Evolutionary conservation across 495 filamentous ascomycete species (phyloP).

Genomic region (Aspergillus haitiensis): DNA sequence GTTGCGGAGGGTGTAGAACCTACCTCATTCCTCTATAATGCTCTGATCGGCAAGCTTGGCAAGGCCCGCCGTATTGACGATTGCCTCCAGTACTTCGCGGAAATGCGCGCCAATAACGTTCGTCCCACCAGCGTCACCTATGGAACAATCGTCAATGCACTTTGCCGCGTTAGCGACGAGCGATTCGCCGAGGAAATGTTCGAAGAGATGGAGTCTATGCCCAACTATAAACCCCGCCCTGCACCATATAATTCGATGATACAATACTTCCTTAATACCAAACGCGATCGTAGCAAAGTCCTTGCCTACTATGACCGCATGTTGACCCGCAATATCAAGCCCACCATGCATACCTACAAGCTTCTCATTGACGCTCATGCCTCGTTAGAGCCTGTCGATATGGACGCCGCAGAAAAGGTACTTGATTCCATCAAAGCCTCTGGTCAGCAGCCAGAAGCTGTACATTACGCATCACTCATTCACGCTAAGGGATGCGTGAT

Average conservation of each 20-base stretch:
- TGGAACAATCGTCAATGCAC: conserved; percentile 94
- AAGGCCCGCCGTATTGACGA: conserved; percentile 97
- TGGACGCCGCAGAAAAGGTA: conserved; percentile 83
- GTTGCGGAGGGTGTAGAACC: conserved; percentile 93
- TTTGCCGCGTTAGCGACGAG: conserved; percentile 96
- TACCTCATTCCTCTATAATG: conserved; percentile 96
- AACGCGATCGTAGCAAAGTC: conserved; percentile 90
- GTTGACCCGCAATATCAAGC: conserved; percentile 80
- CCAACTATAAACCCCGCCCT: conserved; percentile 96
- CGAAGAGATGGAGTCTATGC: conserved; percentile 98
- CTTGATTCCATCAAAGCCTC: conserved; percentile 73
- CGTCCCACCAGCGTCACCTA: conserved; percentile 97
- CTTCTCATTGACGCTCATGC: conserved; percentile 95
- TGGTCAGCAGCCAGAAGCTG: conserved; percentile 78
- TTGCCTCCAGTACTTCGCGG: conserved; percentile 94
- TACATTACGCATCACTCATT: conserved; percentile 93
- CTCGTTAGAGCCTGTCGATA: conserved; percentile 88
- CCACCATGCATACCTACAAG: conserved; percentile 96
- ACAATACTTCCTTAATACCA: conserved; percentile 97
- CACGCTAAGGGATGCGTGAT: conserved; percentile 94
- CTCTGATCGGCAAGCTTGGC: conserved; percentile 95
- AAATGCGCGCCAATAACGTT: conserved; percentile 92
- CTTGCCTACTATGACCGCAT: conserved; percentile 96
- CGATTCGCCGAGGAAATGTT: conserved; percentile 97
- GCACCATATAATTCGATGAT: conserved; percentile 99